phyloP scores from a whole-genome alignment of 2,329 filamentous ascomycete species.

The Beauveria scarabaeidicola region DNA sequence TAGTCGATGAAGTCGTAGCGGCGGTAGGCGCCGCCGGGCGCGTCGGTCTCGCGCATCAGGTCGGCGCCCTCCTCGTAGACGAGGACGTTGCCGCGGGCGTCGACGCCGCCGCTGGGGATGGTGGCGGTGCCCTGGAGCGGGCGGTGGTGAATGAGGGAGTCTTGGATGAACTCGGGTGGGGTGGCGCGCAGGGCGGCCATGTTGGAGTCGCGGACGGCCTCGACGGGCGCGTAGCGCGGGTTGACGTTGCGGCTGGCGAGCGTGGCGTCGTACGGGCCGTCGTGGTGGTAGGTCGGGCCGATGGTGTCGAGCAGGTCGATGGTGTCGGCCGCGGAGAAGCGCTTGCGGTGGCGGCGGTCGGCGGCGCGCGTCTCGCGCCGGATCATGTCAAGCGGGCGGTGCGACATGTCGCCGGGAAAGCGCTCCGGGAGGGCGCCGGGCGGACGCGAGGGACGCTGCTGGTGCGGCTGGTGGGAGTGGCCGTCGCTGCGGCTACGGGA shows the following conservation, averaged over 20 bases:
- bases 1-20: conserved; percentile 65
- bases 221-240: conserved; percentile 58
- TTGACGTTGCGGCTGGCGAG: conserved; percentile 63
- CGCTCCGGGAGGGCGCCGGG: neutral
- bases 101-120: conserved; percentile 64
- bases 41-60: conserved; percentile 66
- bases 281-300: conserved; percentile 70
- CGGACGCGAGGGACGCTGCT: neutral
- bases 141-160: conserved; percentile 63
- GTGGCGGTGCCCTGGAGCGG: conserved; percentile 73
- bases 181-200: conserved; percentile 72
- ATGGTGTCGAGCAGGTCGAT: conserved; percentile 75
- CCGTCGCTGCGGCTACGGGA: conserved; percentile 9
- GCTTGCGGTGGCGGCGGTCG: conserved; percentile 58
- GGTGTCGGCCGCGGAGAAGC: conserved; percentile 60
- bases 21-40: conserved; percentile 65
- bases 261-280: conserved; percentile 82
- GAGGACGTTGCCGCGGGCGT: conserved; percentile 62
- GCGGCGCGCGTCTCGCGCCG: conserved; percentile 54
- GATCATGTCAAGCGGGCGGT: conserved; percentile 59
- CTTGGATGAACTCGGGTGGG: conserved; percentile 65
- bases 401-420: conserved; percentile 57
- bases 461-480: neutral
- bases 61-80: conserved; percentile 80
- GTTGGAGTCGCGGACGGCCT: conserved; percentile 66